These are phyloP conservation scores for Dryadomyces quercus-mongolicae DNA, from an alignment of 2,329 filamentous ascomycete species.

Conservation along the genomic window DNA sequence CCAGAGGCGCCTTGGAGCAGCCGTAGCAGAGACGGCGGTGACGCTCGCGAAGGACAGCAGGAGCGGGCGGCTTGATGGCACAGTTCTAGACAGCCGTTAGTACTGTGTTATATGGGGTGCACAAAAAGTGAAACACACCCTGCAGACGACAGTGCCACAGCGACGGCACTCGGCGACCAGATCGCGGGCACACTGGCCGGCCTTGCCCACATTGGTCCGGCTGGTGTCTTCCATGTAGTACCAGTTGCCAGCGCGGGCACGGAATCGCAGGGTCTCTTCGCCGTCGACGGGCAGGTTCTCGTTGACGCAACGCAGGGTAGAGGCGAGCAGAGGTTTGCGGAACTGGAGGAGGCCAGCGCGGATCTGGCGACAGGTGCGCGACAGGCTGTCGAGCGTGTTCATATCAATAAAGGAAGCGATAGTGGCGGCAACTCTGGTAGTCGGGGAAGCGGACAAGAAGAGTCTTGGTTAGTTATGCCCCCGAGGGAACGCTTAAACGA, in stretches of 20 bases:
- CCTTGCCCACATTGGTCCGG: conserved; percentile 46
- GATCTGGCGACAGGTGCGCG: conserved; percentile 69
- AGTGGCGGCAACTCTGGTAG: conserved; percentile 57
- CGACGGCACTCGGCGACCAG: conserved; percentile 74
- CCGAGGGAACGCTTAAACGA: background rate
- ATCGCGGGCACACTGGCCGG: conserved; percentile 72
- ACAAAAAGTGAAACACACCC: conserved; percentile 38
- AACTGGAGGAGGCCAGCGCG: conserved; percentile 69
- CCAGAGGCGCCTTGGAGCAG: conserved; percentile 62
- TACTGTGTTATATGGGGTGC: background rate
- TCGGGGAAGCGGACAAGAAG: conserved; percentile 2
- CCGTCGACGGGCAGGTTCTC: conserved; percentile 46
- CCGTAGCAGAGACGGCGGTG: conserved; percentile 70
- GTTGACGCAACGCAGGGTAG: conserved; percentile 70
- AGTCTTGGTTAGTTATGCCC: conserved; percentile 10
- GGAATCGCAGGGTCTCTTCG: conserved; percentile 44
- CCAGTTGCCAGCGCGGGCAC: conserved; percentile 45
- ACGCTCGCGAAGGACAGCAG: conserved; percentile 54
- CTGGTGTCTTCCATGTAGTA: conserved; percentile 45
- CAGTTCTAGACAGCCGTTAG: conserved; percentile 58
- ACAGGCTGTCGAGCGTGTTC: conserved; percentile 74
- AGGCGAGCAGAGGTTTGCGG: conserved; percentile 57
- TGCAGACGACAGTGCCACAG: conserved; percentile 67
- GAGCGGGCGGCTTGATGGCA: conserved; percentile 67
- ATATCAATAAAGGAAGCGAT: conserved; percentile 72